Conservation (phyloP, 2,329 filamentous ascomycete genomes). For the Aotearoamyces nothofagi region DNA sequence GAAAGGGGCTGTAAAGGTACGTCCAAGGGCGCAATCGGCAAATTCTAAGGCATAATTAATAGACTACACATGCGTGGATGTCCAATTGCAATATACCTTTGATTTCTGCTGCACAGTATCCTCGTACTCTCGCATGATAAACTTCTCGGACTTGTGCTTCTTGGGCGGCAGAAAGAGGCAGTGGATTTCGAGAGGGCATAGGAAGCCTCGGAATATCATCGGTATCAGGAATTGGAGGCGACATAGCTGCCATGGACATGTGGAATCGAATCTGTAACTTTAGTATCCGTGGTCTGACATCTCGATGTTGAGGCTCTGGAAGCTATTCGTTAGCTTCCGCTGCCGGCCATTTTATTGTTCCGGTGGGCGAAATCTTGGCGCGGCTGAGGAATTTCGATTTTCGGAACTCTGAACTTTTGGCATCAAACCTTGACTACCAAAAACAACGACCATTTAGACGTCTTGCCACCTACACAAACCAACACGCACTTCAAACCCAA, state of each 20-base stretch:
- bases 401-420: too few relatives aligned
- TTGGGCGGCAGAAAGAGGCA: constrained; percentile 69
- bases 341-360: too few relatives aligned
- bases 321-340: too few relatives aligned
- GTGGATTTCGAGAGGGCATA: constrained; percentile 54
- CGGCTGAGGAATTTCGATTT: constrained; percentile 7
- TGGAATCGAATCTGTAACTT: too few relatives aligned
- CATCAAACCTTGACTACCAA: too few relatives aligned
- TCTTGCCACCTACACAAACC: too few relatives aligned
- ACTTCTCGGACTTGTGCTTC: constrained; percentile 70
- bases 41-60: constrained; percentile 47
- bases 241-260: too few relatives aligned
- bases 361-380: constrained; percentile 4
- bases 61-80: neutral
- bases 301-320: too few relatives aligned
- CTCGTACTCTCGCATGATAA: constrained; percentile 66
- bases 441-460: neutral
- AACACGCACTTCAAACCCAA: too few relatives aligned
- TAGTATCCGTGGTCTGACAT: too few relatives aligned
- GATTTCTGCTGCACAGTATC: constrained; percentile 62
- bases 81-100: constrained; percentile 37
- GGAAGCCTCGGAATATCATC: constrained; percentile 17
- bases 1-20: constrained; percentile 80
- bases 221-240: constrained; percentile 8
- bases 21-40: constrained; percentile 73